A percentile compares a stretch with the other conserved stretches of the same genome.
Conservation (phyloP, 352 stramenopile genomes). For the Phytophthora pinifolia region DNA sequence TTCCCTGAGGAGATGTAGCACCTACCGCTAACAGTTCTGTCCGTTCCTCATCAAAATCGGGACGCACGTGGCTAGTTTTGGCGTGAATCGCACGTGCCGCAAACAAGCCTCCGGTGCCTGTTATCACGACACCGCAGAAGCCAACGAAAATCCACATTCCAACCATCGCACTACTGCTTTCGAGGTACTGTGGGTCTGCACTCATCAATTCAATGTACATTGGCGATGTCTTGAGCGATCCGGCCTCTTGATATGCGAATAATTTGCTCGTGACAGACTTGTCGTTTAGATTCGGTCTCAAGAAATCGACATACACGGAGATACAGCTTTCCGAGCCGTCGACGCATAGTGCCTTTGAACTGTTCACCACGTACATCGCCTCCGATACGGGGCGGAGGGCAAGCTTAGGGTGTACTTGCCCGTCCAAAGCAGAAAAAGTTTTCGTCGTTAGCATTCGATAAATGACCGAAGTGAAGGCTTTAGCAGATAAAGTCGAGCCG, state of each 20-base stretch:
- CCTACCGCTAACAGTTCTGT: constrained; percentile 24
- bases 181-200: constrained; percentile 36
- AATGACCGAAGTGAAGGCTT: constrained; percentile 43
- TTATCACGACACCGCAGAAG: constrained; percentile 44
- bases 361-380: constrained; percentile 62
- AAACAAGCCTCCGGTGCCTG: constrained; percentile 34
- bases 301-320: constrained; percentile 46
- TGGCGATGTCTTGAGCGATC: constrained; percentile 46
- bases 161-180: constrained; percentile 43
- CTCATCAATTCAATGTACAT: constrained; percentile 50
- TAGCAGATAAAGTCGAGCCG: constrained; percentile 36
- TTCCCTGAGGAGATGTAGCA: constrained; percentile 16
- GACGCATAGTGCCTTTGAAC: constrained; percentile 30
- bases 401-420: constrained; percentile 38
- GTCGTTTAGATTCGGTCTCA: constrained; percentile 22
- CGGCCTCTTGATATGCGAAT: constrained; percentile 43
- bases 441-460: constrained; percentile 54
- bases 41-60: constrained; percentile 25
- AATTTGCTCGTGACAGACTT: constrained; percentile 52
- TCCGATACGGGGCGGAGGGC: constrained; percentile 36
- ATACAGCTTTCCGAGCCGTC: constrained; percentile 33
- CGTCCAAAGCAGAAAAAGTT: constrained; percentile 38
- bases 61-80: constrained; percentile 50
- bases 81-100: constrained; percentile 31
- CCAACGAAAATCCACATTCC: constrained; percentile 65